A percentile compares a stretch with the other conserved stretches of the same genome.
These are phyloP conservation scores for Scedosporium dehoogii DNA, from an alignment of 2,329 filamentous ascomycete species.

Conservation along the genomic window DNA sequence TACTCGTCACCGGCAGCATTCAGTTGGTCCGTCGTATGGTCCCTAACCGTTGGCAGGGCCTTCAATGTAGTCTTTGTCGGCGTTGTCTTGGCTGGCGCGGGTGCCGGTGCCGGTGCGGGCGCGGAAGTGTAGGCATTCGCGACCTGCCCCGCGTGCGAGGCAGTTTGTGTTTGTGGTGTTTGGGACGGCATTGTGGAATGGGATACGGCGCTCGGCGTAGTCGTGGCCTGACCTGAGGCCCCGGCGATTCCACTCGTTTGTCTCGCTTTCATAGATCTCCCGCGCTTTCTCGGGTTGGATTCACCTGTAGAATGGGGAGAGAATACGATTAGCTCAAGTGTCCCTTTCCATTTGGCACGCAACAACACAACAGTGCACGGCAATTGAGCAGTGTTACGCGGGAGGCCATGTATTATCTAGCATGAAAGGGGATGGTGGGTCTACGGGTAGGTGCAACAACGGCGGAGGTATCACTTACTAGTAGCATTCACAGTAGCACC, in stretches of 20 bases:
- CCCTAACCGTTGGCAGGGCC: conserved; percentile 86
- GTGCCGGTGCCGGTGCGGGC: conserved; percentile 20
- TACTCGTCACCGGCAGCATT: conserved; percentile 88
- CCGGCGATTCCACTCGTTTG: conserved; percentile 42
- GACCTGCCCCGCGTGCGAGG: conserved; percentile 31
- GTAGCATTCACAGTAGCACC: conserved; percentile 49
- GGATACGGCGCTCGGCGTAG: conserved; percentile 21
- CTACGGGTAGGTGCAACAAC: conserved; percentile 19
- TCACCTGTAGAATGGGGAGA: conserved; percentile 29
- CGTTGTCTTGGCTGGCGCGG: conserved; percentile 65
- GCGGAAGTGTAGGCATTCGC: conserved; percentile 25
- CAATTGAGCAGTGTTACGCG: background rate
- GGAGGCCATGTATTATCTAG: background rate
- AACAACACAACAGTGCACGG: background rate
- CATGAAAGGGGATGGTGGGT: background rate
- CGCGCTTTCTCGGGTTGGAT: conserved; percentile 45
- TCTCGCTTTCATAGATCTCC: conserved; percentile 53
- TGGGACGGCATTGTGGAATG: conserved; percentile 32
- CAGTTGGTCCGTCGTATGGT: conserved; percentile 94
- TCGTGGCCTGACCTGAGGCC: conserved; percentile 40
- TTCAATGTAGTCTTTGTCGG: conserved; percentile 81
- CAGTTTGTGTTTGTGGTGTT: conserved; percentile 42
- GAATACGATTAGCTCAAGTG: background rate
- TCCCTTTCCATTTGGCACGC: background rate
- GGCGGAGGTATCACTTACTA: conserved; percentile 50